Evolutionary conservation across 257 asterid species (phyloP).

Genomic region (Catharanthus roseus): DNA sequence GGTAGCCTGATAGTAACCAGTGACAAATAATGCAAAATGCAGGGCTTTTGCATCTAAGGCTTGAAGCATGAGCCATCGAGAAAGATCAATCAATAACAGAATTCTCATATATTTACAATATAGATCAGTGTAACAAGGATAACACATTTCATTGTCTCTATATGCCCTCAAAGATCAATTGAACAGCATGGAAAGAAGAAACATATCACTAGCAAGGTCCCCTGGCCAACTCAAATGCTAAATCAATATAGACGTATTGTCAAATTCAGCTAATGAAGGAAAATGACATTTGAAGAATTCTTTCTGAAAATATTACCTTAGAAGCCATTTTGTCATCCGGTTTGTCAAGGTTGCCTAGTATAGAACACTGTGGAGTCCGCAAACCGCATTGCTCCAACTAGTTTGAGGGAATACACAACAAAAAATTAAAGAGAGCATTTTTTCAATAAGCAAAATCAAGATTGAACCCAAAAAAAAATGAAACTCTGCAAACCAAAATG

Average conservation of each 20-base stretch:
- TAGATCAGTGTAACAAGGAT: background rate
- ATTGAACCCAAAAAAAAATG: background rate
- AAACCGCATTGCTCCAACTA: constrained; percentile 71
- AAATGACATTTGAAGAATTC: background rate
- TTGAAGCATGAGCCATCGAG: background rate
- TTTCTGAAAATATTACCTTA: constrained; percentile 31
- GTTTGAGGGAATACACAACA: constrained; percentile 19
- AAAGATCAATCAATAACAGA: background rate
- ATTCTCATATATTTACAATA: background rate
- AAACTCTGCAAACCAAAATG: constrained; percentile 7
- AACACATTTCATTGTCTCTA: background rate
- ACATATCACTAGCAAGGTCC: background rate
- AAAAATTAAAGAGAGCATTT: background rate
- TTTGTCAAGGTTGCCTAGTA: constrained; percentile 59
- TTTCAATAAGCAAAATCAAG: background rate
- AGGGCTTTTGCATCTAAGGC: background rate
- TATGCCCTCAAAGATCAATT: background rate
- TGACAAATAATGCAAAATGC: background rate
- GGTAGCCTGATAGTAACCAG: background rate
- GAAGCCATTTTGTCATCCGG: constrained; percentile 49
- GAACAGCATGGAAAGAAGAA: background rate
- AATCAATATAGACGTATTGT: background rate
- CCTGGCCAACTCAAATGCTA: background rate
- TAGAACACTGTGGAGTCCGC: constrained; percentile 79
- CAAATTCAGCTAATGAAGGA: background rate